Conservation (phyloP, 2,329 filamentous ascomycete genomes). For the Xylariales sp. region DNA sequence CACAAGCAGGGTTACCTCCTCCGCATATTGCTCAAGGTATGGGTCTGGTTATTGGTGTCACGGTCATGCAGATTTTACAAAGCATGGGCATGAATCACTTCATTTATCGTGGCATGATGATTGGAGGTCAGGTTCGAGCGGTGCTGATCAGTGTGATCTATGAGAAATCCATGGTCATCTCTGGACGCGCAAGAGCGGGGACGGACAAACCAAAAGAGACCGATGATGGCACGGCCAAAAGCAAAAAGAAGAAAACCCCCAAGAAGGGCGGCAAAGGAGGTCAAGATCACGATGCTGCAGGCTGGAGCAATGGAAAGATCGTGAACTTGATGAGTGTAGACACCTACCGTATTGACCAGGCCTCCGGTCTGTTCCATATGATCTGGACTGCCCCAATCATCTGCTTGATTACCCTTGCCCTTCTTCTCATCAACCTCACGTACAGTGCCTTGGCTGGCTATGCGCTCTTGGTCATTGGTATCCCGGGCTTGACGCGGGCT, state of each 20-base stretch:
- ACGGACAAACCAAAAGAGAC: conserved; percentile 41
- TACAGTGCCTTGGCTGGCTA: conserved; percentile 91
- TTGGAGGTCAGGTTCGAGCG: conserved; percentile 78
- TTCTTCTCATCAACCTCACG: conserved; percentile 81
- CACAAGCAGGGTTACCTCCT: conserved; percentile 39
- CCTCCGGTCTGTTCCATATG: conserved; percentile 85
- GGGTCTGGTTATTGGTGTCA: conserved; percentile 80
- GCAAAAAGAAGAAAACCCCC: conserved; percentile 26
- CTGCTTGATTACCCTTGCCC: conserved; percentile 70
- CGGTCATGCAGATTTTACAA: conserved; percentile 78
- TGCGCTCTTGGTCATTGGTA: conserved; percentile 70
- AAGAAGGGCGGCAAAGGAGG: conserved; percentile 32
- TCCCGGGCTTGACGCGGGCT: conserved; percentile 72
- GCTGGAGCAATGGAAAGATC: conserved; percentile 90
- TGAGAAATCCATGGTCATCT: conserved; percentile 87
- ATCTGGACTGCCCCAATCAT: conserved; percentile 82
- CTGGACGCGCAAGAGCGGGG: conserved; percentile 81
- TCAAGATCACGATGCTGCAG: conserved; percentile 58
- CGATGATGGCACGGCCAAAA: conserved; percentile 35
- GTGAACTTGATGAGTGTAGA: conserved; percentile 94
- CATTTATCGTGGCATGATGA: conserved; percentile 87
- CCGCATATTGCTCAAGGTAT: conserved; percentile 73
- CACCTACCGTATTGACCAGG: conserved; percentile 87
- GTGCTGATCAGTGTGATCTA: conserved; percentile 85
- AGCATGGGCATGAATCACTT: conserved; percentile 84